Evolutionary conservation across 2,329 filamentous ascomycete species (phyloP).

Genomic region (Fusarium sp.): DNA sequence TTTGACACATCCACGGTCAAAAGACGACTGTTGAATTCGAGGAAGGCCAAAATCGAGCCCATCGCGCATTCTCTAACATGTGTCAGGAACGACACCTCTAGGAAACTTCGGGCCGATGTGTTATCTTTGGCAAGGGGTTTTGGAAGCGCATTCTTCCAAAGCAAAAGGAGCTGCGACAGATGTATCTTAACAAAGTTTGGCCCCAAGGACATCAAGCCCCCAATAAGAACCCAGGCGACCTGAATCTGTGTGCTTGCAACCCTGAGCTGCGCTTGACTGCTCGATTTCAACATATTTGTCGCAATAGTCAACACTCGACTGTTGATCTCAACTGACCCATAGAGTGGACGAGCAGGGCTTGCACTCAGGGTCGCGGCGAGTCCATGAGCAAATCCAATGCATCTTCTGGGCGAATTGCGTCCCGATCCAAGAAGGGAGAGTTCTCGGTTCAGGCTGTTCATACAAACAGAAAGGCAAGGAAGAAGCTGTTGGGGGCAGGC

Average conservation of each 20-base stretch:
- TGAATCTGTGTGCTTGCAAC: conserved; percentile 95
- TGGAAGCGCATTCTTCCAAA: conserved; percentile 97
- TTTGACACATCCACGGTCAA: conserved; percentile 95
- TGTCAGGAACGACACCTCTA: conserved; percentile 92
- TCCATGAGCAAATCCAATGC: conserved; percentile 90
- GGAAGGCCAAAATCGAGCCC: conserved; percentile 88
- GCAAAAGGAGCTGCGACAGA: conserved; percentile 87
- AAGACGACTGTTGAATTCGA: conserved; percentile 91
- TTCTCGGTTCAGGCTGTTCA: conserved; percentile 93
- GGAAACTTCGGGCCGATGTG: conserved; percentile 80
- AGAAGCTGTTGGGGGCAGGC: conserved; percentile 93
- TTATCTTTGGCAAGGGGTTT: conserved; percentile 95
- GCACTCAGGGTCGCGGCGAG: conserved; percentile 91
- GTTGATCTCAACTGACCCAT: conserved; percentile 95
- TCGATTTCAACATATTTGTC: conserved; percentile 90
- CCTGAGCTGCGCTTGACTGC: conserved; percentile 87
- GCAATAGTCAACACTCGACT: conserved; percentile 91
- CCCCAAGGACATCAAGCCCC: conserved; percentile 93
- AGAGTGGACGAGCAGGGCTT: conserved; percentile 86
- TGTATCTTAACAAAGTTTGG: conserved; percentile 99
- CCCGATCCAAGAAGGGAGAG: conserved; percentile 79
- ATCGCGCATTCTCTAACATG: conserved; percentile 96
- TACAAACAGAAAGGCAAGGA: conserved; percentile 91
- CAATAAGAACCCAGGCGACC: conserved; percentile 96
- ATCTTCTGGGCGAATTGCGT: conserved; percentile 82